Evolutionary conservation across 169 alveolate genomes (phyloP).

Genomic region (Plasmodium malariae): DNA sequence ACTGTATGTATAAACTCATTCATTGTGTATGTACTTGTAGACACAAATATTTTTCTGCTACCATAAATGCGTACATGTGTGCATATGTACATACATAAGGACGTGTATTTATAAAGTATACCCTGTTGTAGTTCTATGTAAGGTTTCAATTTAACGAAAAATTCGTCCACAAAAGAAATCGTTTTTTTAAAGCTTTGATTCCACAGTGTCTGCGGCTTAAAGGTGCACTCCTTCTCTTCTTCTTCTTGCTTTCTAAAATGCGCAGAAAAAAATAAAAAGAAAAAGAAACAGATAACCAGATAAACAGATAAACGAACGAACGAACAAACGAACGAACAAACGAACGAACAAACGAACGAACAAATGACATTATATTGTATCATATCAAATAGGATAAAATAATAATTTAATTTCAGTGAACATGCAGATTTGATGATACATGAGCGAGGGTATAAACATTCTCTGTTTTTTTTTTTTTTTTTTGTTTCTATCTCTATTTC

Average conservation of each 20-base stretch:
- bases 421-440: too few species aligned
- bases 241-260: conserved; percentile 58
- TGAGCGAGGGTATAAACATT: too few species aligned
- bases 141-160: conserved; percentile 62
- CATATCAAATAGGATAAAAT: too few species aligned
- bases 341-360: too few species aligned
- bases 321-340: too few species aligned
- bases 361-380: neutral
- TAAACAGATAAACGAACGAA: too few species aligned
- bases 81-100: neutral
- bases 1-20: too few species aligned
- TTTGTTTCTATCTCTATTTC: too few species aligned
- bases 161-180: conserved; percentile 64
- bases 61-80: neutral
- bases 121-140: conserved; percentile 73
- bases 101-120: neutral
- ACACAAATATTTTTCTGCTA: too few species aligned
- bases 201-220: conserved; percentile 72
- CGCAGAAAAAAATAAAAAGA: neutral
- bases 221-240: conserved; percentile 71
- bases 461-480: too few species aligned
- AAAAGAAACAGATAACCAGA: neutral
- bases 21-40: too few species aligned
- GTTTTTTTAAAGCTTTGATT: conserved; percentile 72
- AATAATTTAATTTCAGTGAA: too few species aligned